Conservation (phyloP, 2,329 filamentous ascomycete species). For the Dichotomopilus funicola region DNA sequence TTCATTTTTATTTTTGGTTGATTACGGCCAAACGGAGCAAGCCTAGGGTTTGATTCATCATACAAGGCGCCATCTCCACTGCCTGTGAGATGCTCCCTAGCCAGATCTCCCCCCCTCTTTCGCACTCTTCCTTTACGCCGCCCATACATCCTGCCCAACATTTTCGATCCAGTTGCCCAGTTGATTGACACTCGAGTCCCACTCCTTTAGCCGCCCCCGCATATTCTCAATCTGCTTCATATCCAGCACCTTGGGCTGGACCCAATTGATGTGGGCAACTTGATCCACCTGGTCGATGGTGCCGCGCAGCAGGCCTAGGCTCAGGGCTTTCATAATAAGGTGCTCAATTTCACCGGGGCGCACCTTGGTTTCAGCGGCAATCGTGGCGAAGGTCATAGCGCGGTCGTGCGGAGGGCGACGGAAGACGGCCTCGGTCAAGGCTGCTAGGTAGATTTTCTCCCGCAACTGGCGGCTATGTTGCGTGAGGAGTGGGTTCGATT, state of each 20-base stretch:
- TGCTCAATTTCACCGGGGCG: slow-evolving; percentile 90
- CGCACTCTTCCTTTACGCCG: slow-evolving; percentile 29
- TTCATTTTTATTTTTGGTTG: too few species aligned
- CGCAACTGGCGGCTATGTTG: slow-evolving; percentile 79
- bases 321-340: slow-evolving; percentile 98
- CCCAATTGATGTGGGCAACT: slow-evolving; percentile 94
- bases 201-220: slow-evolving; percentile 80
- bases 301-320: slow-evolving; percentile 78
- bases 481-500: slow-evolving; percentile 70
- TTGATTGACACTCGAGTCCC: slow-evolving; percentile 93
- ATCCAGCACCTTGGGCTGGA: slow-evolving; percentile 96
- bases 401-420: slow-evolving; percentile 91
- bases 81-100: background rate
- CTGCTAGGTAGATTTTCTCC: slow-evolving; percentile 96
- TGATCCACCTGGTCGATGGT: slow-evolving; percentile 95
- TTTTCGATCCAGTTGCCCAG: slow-evolving; percentile 96
- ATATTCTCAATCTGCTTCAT: slow-evolving; percentile 93
- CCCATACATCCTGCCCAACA: slow-evolving; percentile 93
- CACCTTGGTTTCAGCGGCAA: slow-evolving; percentile 88
- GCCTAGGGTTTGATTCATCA: slow-evolving; percentile 14
- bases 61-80: slow-evolving; percentile 13
- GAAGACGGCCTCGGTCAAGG: slow-evolving; percentile 93
- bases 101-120: background rate
- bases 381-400: slow-evolving; percentile 84
- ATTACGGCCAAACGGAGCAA: too few species aligned